phyloP scores from a whole-genome alignment of 805 yeast genomes.

The Candida yuanshanica region DNA sequence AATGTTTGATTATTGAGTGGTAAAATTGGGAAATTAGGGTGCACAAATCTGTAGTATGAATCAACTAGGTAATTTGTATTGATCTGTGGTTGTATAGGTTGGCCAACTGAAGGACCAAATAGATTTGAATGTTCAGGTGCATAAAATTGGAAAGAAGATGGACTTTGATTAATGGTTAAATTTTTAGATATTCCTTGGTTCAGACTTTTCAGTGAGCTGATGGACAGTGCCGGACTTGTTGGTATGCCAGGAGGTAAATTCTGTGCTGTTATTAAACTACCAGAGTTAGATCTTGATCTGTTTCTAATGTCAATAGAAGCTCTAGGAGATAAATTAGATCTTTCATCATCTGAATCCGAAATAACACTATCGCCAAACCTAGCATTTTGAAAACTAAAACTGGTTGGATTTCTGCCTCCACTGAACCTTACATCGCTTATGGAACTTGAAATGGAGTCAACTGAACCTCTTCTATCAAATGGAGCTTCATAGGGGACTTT shows the following conservation, averaged over 20 bases:
- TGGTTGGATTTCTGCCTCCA: conserved; percentile 1
- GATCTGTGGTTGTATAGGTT: conserved; percentile 2
- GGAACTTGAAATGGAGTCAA: conserved; percentile 20
- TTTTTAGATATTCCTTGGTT: conserved; percentile 13
- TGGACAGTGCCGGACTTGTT: conserved; percentile 19
- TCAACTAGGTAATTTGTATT: conserved; percentile 32
- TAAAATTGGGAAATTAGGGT: conserved; percentile 32
- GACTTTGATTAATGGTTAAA: background rate
- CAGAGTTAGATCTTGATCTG: conserved; percentile 20
- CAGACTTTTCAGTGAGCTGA: conserved; percentile 15
- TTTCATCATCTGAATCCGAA: conserved; percentile 22
- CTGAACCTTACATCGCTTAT: conserved; percentile 14
- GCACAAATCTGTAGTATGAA: conserved; percentile 42
- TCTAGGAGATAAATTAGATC: conserved; percentile 18
- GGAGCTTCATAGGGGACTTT: conserved; percentile 25
- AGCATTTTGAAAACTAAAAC: conserved; percentile 7
- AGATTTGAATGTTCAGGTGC: background rate
- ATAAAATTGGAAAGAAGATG: background rate
- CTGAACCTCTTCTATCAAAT: conserved; percentile 23
- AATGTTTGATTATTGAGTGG: conserved; percentile 28
- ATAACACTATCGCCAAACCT: conserved; percentile 17
- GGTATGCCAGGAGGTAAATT: conserved; percentile 7
- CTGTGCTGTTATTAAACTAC: background rate
- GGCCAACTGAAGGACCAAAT: background rate
- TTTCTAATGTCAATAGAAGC: conserved; percentile 12